Conservation (phyloP, 208 protist species). For the Herpetomonas tarakana region DNA sequence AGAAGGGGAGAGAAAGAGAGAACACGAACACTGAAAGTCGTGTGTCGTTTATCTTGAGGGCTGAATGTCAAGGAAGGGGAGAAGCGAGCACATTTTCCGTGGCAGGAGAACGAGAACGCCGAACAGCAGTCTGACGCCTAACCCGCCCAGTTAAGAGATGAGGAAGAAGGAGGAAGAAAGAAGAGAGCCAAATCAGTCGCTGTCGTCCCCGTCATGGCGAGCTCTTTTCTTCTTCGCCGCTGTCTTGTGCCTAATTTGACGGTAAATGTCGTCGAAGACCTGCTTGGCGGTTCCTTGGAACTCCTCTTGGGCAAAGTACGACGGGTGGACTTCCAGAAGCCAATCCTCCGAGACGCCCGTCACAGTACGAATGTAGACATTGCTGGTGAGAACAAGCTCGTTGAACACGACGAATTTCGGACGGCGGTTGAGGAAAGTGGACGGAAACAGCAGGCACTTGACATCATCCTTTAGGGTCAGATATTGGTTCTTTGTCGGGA, state of each 20-base stretch:
- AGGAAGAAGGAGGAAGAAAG: no score
- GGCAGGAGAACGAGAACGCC: no score
- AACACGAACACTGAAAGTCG: no score
- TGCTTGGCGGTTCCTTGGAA: constrained; percentile 79
- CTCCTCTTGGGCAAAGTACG: constrained; percentile 83
- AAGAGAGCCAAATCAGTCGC: no score
- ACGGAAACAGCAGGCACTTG: constrained; percentile 86
- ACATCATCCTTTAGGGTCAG: constrained; percentile 97
- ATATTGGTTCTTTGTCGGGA: constrained; percentile 95
- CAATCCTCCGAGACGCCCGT: constrained; percentile 95
- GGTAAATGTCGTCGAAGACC: constrained; percentile 78
- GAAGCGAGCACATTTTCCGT: no score
- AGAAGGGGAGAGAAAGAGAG: no score
- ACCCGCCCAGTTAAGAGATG: no score
- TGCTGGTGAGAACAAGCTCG: constrained; percentile 95
- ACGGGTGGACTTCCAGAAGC: constrained; percentile 80
- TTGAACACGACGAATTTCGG: constrained; percentile 98
- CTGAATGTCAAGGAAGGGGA: no score
- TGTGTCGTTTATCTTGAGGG: no score
- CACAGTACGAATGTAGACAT: constrained; percentile 96
- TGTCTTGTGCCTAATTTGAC: constrained; percentile 21
- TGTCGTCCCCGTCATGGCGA: constrained; percentile 15
- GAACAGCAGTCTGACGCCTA: no score
- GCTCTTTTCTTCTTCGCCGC: constrained; percentile 16
- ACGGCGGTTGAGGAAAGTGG: constrained; percentile 91